phyloP scores from a whole-genome alignment of 2,329 filamentous ascomycete genomes.

The Alternaria postmessia region DNA sequence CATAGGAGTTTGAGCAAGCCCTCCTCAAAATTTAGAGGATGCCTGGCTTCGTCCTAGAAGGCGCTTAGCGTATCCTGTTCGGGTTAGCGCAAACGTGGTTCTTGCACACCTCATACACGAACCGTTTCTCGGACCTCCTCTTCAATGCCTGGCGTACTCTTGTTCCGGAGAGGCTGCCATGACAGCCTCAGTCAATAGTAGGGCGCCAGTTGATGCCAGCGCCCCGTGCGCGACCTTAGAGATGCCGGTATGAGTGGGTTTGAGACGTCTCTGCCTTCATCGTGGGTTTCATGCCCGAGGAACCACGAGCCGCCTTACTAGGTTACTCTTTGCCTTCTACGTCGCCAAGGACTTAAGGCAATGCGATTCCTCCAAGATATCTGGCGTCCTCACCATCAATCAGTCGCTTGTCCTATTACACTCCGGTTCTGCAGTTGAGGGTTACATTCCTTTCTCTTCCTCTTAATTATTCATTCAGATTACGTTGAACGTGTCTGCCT shows the following conservation, averaged over 20 bases:
- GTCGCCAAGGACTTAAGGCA: constrained; percentile 49
- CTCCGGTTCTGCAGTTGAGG: constrained; percentile 44
- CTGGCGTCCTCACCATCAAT: constrained; percentile 42
- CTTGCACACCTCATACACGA: constrained; percentile 42
- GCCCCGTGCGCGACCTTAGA: constrained; percentile 39
- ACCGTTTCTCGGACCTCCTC: constrained; percentile 43
- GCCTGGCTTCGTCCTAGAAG: neutral
- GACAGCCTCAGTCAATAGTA: constrained; percentile 37
- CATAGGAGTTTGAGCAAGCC: constrained; percentile 43
- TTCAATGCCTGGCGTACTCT: constrained; percentile 44
- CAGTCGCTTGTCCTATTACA: constrained; percentile 41
- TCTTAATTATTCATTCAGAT: constrained; percentile 48
- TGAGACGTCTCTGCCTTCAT: constrained; percentile 53
- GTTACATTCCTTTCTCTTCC: constrained; percentile 53
- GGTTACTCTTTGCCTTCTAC: constrained; percentile 29
- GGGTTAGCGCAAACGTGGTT: constrained; percentile 32
- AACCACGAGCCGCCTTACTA: constrained; percentile 40
- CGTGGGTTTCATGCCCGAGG: constrained; percentile 51
- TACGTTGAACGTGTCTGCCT: constrained; percentile 54
- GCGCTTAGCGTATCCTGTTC: constrained; percentile 16
- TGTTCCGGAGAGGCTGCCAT: constrained; percentile 32
- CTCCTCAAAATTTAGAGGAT: constrained; percentile 32
- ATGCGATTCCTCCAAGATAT: constrained; percentile 36
- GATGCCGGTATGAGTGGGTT: constrained; percentile 36
- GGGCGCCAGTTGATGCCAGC: constrained; percentile 36